These are phyloP conservation scores for Arachis stenosperma DNA, from an alignment of 306 rosid genomes.

Conservation along the genomic window DNA sequence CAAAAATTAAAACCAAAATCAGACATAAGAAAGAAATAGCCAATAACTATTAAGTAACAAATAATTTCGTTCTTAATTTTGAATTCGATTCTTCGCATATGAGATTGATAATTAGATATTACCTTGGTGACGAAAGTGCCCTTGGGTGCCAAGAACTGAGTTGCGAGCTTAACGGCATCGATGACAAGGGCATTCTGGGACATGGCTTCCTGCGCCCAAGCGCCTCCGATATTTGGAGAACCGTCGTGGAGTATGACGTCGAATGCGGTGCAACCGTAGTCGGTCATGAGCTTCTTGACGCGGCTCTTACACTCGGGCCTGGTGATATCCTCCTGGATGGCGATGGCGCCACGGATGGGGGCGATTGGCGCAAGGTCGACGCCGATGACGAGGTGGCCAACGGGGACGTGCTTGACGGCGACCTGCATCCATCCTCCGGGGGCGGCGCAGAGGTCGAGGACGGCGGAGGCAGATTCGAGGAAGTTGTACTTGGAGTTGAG, in stretches of 20 bases:
- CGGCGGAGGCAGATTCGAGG: conserved; percentile 76
- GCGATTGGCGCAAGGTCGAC: conserved; percentile 82
- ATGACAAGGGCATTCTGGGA: conserved; percentile 86
- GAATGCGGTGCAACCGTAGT: conserved; percentile 55
- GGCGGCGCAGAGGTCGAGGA: conserved; percentile 98
- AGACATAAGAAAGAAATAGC: background rate
- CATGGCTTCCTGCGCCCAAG: conserved; percentile 95
- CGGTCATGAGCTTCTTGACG: conserved; percentile 66
- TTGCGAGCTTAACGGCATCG: conserved; percentile 79
- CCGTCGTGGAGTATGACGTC: conserved; percentile 85
- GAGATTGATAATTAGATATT: background rate
- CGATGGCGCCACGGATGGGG: conserved; percentile 71
- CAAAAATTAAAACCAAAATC: conserved; percentile 22
- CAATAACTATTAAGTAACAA: background rate
- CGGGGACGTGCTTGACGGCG: conserved; percentile 84
- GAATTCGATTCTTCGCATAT: too few species aligned
- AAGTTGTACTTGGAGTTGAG: conserved; percentile 69
- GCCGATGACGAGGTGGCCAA: conserved; percentile 73
- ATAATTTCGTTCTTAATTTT: too few species aligned
- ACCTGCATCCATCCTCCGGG: conserved; percentile 99
- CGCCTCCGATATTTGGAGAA: conserved; percentile 92
- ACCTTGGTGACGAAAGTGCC: conserved; percentile 88
- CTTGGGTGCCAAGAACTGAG: conserved; percentile 80
- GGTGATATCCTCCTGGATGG: conserved; percentile 86
- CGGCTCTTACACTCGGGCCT: conserved; percentile 67